phyloP scores from a whole-genome alignment of 1,284 basidiomycete species.

The Irpex sp. region DNA sequence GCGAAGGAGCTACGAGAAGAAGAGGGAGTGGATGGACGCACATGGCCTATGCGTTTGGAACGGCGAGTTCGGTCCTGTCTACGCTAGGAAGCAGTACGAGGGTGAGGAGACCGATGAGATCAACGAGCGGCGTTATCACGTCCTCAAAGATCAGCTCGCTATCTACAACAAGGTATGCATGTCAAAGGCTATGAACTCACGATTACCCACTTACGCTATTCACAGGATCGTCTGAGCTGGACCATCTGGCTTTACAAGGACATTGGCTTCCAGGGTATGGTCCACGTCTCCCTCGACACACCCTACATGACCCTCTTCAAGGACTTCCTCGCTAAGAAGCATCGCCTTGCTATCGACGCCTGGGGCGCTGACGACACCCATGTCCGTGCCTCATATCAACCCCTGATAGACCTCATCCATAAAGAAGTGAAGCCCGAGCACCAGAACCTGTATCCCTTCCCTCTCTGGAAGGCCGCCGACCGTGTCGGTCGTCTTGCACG shows the following conservation, averaged over 20 bases:
- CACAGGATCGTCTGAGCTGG: constrained; percentile 67
- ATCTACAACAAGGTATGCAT: constrained; percentile 59
- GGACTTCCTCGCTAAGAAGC: constrained; percentile 61
- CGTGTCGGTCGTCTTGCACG: constrained; percentile 53
- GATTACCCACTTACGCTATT: not conserved
- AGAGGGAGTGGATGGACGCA: constrained; percentile 66
- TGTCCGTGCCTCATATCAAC: constrained; percentile 51
- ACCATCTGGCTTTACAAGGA: constrained; percentile 87
- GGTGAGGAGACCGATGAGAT: constrained; percentile 59
- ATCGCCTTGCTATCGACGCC: constrained; percentile 58
- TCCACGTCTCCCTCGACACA: constrained; percentile 64
- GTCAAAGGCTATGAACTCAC: not conserved
- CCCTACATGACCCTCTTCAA: constrained; percentile 65
- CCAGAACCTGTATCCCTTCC: constrained; percentile 46
- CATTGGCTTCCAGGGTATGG: constrained; percentile 84
- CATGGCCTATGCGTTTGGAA: constrained; percentile 72
- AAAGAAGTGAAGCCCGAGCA: constrained; percentile 39
- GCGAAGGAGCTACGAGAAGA: constrained; percentile 57
- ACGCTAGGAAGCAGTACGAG: constrained; percentile 57
- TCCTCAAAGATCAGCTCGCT: constrained; percentile 70
- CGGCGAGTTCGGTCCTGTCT: constrained; percentile 74
- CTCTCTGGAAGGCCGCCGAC: constrained; percentile 43
- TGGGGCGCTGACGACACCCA: constrained; percentile 57
- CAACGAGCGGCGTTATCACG: constrained; percentile 59
- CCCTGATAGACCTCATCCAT: constrained; percentile 51